A percentile compares a stretch with the other conserved stretches of the same genome.
Conservation (phyloP, 192 early-diverging fungal genomes). For the Coemansia sp. region DNA sequence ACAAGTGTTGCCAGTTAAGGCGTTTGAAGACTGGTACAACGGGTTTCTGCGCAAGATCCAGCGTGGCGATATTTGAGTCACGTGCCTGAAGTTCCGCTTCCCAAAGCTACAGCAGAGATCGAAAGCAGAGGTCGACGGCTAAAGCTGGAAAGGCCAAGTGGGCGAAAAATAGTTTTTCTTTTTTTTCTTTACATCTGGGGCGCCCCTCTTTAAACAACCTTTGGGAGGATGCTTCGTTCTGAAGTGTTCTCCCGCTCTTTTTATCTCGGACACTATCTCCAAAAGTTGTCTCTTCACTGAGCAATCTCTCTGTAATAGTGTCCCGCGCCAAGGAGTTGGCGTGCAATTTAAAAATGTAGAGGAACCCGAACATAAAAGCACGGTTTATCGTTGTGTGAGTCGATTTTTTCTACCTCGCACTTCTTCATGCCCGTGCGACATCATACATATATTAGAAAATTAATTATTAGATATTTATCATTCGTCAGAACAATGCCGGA, state of each 20-base stretch:
- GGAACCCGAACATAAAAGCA: conserved; percentile 36
- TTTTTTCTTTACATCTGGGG: conserved; percentile 7
- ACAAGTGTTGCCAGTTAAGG: conserved; percentile 66
- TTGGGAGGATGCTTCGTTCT: conserved; percentile 33
- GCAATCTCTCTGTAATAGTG: conserved; percentile 18
- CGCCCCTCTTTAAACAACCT: conserved; percentile 1
- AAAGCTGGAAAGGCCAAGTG: background rate
- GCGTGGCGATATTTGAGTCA: conserved; percentile 61
- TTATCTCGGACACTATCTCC: conserved; percentile 13
- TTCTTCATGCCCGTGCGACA: conserved; percentile 57
- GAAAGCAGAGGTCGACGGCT: background rate
- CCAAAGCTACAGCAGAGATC: background rate
- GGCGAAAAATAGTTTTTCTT: conserved; percentile 6
- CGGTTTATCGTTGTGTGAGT: conserved; percentile 43
- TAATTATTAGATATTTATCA: background rate
- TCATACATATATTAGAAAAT: background rate
- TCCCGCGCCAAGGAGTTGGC: conserved; percentile 54
- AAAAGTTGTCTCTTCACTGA: background rate
- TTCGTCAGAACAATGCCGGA: background rate
- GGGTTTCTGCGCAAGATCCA: conserved; percentile 75
- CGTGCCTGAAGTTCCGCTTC: background rate
- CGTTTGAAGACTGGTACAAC: conserved; percentile 83
- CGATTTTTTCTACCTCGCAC: conserved; percentile 4
- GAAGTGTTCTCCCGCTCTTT: conserved; percentile 20
- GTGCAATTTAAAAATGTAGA: conserved; percentile 21